Conservation (phyloP, 306 rosid genomes). For the Chamaecrista fasciculata region DNA sequence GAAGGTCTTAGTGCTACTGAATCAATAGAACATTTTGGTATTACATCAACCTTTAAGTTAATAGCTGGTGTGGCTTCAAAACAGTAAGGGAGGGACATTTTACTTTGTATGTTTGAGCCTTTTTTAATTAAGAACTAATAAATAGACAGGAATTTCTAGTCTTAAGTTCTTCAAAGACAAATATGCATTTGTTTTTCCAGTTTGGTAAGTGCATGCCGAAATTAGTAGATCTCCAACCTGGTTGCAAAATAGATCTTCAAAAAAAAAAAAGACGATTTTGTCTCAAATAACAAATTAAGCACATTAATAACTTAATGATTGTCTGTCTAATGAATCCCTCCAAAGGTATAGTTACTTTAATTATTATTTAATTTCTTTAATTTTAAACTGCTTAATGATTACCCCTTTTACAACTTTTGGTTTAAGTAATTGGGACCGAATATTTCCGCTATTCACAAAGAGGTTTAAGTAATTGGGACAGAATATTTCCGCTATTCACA, state of each 20-base stretch:
- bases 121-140: background rate
- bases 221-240: background rate
- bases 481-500: too few species aligned
- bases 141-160: background rate
- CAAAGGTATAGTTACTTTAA: too few species aligned
- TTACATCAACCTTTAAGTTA: background rate
- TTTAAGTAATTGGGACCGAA: too few species aligned
- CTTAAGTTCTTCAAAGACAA: background rate
- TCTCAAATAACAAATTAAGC: too few species aligned
- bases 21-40: background rate
- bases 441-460: too few species aligned
- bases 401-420: too few species aligned
- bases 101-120: background rate
- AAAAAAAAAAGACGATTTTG: too few species aligned
- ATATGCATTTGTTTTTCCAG: background rate
- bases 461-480: too few species aligned
- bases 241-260: background rate
- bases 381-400: too few species aligned
- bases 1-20: background rate
- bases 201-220: background rate
- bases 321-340: too few species aligned
- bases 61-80: background rate
- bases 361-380: too few species aligned
- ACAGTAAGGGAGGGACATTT: background rate
- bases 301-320: too few species aligned